phyloP scores from a whole-genome alignment of 805 yeast species.

The Suhomyces sp. region DNA sequence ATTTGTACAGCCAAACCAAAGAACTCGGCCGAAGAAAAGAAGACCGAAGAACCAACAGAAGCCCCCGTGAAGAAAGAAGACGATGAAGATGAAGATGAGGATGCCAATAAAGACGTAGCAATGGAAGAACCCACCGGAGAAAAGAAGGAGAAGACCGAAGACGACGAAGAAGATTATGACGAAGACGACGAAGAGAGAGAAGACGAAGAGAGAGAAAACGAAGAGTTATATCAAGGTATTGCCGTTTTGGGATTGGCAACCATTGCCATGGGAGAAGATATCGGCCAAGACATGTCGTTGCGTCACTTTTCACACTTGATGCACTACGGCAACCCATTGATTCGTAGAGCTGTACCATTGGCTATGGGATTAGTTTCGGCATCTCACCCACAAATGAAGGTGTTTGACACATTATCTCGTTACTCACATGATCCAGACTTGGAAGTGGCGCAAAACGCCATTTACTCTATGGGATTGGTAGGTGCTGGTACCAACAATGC shows the following conservation, averaged over 20 bases:
- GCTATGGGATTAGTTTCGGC: constrained; percentile 97
- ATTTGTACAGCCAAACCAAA: constrained; percentile 75
- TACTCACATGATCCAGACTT: constrained; percentile 94
- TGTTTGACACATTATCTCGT: constrained; percentile 92
- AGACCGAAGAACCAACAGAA: constrained; percentile 50
- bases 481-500: constrained; percentile 99
- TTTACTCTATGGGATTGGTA: constrained; percentile 94
- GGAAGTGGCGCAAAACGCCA: constrained; percentile 92
- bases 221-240: constrained; percentile 69
- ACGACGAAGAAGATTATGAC: constrained; percentile 30
- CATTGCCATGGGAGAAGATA: constrained; percentile 96
- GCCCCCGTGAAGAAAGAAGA: constrained; percentile 30
- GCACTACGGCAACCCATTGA: constrained; percentile 93
- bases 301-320: constrained; percentile 96
- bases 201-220: constrained; percentile 52
- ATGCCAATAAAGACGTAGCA: constrained; percentile 21
- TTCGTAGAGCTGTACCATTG: constrained; percentile 91
- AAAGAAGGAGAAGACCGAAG: constrained; percentile 16
- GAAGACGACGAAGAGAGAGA: constrained; percentile 30
- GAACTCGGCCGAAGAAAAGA: constrained; percentile 56
- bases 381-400: constrained; percentile 94
- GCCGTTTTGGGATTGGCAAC: constrained; percentile 93
- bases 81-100: constrained; percentile 8
- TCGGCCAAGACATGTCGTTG: constrained; percentile 95
- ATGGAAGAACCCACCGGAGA: constrained; percentile 27